Evolutionary conservation across 78 protist genomes (phyloP), one percentile per base, ranked within the genome.

Genomic region (Dictyostelium capitatum): DNA sequence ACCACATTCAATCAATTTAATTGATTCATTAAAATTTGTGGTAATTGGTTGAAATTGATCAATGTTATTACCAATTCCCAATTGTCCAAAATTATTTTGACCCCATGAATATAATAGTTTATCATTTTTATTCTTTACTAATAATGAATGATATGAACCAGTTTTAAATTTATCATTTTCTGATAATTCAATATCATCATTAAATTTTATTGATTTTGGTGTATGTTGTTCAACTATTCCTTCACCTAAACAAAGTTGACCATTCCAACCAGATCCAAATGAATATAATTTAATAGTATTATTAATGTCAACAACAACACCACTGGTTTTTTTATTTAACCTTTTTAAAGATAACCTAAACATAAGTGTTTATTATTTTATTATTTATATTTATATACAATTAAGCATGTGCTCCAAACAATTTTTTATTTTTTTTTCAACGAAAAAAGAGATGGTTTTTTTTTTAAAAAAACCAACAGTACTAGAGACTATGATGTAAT

Each of bases 81-180:
- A 56, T 50, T 83, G 91, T 19, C 91, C 91, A 43, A 54, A 74
- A n/a, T 53, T 73, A 83, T 73, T 32, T 41, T 73, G 57, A 59
- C 92, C 92, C 92, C 92, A 85, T 17, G 32, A 23, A 46, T 75
- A 75, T n/a, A 85, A 57, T 17, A 5, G 20, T 15, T 79, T 79
- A 3, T 77, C 82, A 37, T 37, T 37, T 1, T 37, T 37, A 25
- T 19, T 20, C 51, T 83, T 69, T 41, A 46, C 15, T 8, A 83
- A 75, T 23, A 83, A n/a, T 32, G 79, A 17, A 72, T 83, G 91
- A 83, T 54, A 83, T 20, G 91, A 83, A 14, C 91, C 91, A 43
- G 92, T 75, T 72, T 12, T 46, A 53, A 72, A 25, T 70, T 19
- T 67, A 28, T 70, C 69, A 15, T 37, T 70, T 14, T 17, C 19